Evolutionary conservation across 2,329 filamentous ascomycete species (phyloP).

Genomic region (Mycogone perniciosa): DNA sequence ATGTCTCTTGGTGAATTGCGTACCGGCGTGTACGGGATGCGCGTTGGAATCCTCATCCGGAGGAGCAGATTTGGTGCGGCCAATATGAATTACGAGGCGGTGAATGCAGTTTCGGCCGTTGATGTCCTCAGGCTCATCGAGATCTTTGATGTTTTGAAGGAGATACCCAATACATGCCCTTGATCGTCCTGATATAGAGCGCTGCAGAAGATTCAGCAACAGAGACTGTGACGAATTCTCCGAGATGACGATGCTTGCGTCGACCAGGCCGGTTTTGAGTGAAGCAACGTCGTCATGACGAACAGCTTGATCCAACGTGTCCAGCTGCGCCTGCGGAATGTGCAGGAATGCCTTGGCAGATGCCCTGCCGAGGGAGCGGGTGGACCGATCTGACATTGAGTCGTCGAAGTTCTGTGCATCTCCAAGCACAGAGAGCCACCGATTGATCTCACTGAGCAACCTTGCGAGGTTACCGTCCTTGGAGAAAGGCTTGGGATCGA

Average conservation of each 20-base stretch:
- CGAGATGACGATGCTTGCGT: conserved; percentile 40
- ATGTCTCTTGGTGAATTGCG: conserved; percentile 60
- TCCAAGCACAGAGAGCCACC: conserved; percentile 78
- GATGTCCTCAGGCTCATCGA: conserved; percentile 86
- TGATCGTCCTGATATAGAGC: conserved; percentile 65
- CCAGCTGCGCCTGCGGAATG: conserved; percentile 61
- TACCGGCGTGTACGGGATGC: conserved; percentile 41
- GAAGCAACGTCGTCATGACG: conserved; percentile 57
- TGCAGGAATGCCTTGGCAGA: conserved; percentile 70
- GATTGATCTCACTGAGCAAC: conserved; percentile 64
- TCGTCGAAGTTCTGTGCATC: conserved; percentile 75
- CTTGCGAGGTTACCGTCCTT: conserved; percentile 54
- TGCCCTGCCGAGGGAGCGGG: conserved; percentile 68
- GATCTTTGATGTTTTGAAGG: conserved; percentile 58
- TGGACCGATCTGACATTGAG: conserved; percentile 64
- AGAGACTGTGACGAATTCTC: conserved; percentile 50
- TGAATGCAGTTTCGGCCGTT: conserved; percentile 93
- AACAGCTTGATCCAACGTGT: conserved; percentile 66
- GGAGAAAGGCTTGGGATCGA: conserved; percentile 82
- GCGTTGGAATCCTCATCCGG: conserved; percentile 47
- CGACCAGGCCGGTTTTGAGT: conserved; percentile 51
- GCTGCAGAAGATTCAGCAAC: conserved; percentile 74
- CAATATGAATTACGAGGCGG: conserved; percentile 85
- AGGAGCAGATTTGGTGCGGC: conserved; percentile 56
- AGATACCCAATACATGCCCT: conserved; percentile 66